Conservation (phyloP, 768 basidiomycete species). For the Lactarius tabidus region DNA sequence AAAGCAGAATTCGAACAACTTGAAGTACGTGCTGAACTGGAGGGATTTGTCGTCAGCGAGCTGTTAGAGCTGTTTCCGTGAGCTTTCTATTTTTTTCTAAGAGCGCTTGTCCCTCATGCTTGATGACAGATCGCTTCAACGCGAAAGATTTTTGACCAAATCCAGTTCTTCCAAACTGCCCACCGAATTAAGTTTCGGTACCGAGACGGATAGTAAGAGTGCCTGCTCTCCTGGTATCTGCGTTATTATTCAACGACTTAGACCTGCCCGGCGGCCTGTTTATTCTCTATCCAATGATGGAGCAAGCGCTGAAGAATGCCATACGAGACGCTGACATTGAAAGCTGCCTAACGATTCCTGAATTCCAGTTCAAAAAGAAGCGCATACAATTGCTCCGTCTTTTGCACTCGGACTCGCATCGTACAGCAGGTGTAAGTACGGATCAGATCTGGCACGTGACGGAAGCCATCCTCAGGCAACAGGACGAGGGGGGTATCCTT, state of each 20-base stretch:
- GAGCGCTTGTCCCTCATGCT: neutral
- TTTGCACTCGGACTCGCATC: neutral
- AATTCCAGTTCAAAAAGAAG: constrained; percentile 8
- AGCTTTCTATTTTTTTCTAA: neutral
- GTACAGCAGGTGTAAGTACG: neutral
- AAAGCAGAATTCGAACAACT: accelerated
- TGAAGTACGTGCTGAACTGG: neutral
- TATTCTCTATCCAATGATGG: neutral
- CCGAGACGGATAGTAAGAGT: neutral
- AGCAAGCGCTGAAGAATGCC: neutral
- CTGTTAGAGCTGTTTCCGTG: neutral
- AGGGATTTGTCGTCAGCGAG: neutral
- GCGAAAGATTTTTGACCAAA: neutral
- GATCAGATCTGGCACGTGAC: neutral
- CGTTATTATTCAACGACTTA: neutral
- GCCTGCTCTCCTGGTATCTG: neutral
- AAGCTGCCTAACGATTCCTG: neutral
- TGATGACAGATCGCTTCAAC: neutral
- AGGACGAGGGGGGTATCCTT: neutral
- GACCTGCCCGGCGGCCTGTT: constrained; percentile 5
- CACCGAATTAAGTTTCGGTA: neutral
- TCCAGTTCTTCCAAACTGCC: neutral
- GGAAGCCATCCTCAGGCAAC: neutral
- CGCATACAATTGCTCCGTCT: neutral
- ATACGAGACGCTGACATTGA: neutral